Percentiles rank a stretch among this genome's conserved stretches.
Conservation (phyloP, 371 early-diverging fungal species). For the Nematocida sp. region DNA sequence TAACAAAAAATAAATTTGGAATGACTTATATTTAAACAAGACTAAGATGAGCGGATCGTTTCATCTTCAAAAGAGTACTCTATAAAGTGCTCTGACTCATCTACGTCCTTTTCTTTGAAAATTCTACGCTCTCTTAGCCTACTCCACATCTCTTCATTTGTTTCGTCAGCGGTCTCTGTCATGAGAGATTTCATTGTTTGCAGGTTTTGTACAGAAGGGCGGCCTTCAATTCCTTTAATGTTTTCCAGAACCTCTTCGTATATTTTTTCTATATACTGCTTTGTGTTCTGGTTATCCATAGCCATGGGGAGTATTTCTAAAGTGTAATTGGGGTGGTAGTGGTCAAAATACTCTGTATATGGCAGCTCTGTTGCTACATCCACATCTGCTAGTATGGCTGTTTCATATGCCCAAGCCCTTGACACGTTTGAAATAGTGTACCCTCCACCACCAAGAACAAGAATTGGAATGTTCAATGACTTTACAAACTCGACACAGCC, state of each 20-base stretch:
- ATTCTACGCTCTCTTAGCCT: slow-evolving; percentile 57
- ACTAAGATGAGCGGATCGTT: slow-evolving; percentile 7
- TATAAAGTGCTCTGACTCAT: slow-evolving; percentile 2
- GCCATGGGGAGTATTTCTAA: slow-evolving; percentile 84
- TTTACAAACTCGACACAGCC: slow-evolving; percentile 80
- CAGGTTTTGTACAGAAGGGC: slow-evolving; percentile 93
- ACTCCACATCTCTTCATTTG: slow-evolving; percentile 66
- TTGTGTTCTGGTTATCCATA: slow-evolving; percentile 83
- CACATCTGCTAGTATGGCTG: slow-evolving; percentile 80
- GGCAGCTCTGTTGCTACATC: slow-evolving; percentile 78
- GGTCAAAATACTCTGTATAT: slow-evolving; percentile 83
- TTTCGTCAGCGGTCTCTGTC: slow-evolving; percentile 59
- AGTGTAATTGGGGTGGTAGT: slow-evolving; percentile 79
- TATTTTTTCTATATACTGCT: slow-evolving; percentile 76
- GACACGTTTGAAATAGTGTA: slow-evolving; percentile 87
- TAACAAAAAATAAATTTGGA: not conserved
- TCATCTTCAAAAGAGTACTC: slow-evolving; percentile 57
- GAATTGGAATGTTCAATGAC: slow-evolving; percentile 76
- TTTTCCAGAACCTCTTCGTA: slow-evolving; percentile 78
- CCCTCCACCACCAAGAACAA: slow-evolving; percentile 87
- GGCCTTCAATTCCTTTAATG: slow-evolving; percentile 78
- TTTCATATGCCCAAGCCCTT: slow-evolving; percentile 92
- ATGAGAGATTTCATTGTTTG: slow-evolving; percentile 72
- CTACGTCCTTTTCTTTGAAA: slow-evolving; percentile 34
- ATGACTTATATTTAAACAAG: slow-evolving; percentile 11